Evolutionary conservation across 768 basidiomycete species (phyloP).

Genomic region (Hypsizygus marmoreus): DNA sequence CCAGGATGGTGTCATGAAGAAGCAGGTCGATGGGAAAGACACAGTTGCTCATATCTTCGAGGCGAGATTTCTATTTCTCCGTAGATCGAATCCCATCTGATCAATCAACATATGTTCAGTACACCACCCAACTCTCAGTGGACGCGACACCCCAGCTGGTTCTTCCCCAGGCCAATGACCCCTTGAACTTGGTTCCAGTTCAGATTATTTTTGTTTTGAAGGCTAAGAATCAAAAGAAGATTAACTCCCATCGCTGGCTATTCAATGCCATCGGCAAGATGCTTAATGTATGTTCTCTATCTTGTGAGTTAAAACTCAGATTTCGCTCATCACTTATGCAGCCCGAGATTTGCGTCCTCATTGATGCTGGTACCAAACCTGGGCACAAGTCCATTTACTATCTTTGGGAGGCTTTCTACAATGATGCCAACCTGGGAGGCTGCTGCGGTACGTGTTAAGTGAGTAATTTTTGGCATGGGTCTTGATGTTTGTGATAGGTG

Average conservation of each 20-base stretch:
- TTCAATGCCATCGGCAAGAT: conserved; percentile 92
- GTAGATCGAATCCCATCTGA: background rate
- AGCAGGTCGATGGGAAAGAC: conserved; percentile 84
- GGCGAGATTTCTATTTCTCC: conserved; percentile 30
- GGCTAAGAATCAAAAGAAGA: conserved; percentile 95
- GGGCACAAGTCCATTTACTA: conserved; percentile 96
- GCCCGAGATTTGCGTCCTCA: conserved; percentile 90
- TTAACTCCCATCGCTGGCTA: conserved; percentile 93
- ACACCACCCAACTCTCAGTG: conserved; percentile 94
- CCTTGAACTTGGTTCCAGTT: conserved; percentile 91
- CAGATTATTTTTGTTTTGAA: conserved; percentile 91
- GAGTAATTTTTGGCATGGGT: background rate
- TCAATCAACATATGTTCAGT: conserved; percentile 47
- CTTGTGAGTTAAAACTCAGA: conserved; percentile 1
- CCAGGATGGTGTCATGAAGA: conserved; percentile 95
- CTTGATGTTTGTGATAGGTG: conserved; percentile 35
- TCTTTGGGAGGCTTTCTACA: conserved; percentile 91
- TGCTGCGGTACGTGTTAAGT: conserved; percentile 72
- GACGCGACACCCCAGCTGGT: conserved; percentile 89
- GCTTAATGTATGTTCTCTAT: conserved; percentile 54
- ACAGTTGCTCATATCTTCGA: conserved; percentile 96
- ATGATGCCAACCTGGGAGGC: conserved; percentile 75
- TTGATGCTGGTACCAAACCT: conserved; percentile 96
- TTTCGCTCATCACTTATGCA: conserved; percentile 26
- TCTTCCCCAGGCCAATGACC: conserved; percentile 85